Evolutionary conservation across 2,329 filamentous ascomycete species (phyloP).

Genomic region (Aphanoascus verrucosus): DNA sequence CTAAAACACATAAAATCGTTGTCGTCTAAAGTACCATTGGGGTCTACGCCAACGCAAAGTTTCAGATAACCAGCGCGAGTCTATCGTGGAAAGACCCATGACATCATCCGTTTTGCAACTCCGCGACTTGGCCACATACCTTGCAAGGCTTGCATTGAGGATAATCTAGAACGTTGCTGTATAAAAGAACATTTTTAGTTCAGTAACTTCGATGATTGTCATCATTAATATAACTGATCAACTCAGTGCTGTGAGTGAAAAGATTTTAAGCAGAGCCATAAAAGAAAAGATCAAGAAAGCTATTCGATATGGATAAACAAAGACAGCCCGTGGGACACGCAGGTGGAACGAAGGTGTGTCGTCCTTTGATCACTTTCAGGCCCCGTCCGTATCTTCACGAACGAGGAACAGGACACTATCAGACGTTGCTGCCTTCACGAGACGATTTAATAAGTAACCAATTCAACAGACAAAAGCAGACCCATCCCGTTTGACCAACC

Average conservation of each 20-base stretch:
- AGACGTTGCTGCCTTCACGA: background rate
- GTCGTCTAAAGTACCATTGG: too few species aligned
- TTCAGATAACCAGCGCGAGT: too few species aligned
- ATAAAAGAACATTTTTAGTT: background rate
- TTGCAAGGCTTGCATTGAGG: background rate
- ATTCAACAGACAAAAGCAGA: conserved; percentile 34
- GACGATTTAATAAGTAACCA: background rate
- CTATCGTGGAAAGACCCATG: background rate
- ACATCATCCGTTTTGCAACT: conserved; percentile 1
- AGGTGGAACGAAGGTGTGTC: too few species aligned
- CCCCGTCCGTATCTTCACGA: background rate
- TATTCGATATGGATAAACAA: too few species aligned
- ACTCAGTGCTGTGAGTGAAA: too few species aligned
- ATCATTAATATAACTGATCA: too few species aligned
- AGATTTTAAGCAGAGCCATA: background rate
- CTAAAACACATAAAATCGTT: too few species aligned
- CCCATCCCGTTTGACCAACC: conserved; percentile 39
- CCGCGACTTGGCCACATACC: background rate
- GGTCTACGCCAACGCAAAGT: too few species aligned
- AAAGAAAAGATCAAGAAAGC: too few species aligned
- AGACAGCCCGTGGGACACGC: too few species aligned
- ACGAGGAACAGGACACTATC: too few species aligned
- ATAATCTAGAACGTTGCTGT: background rate
- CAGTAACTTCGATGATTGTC: too few species aligned
- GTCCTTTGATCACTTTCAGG: background rate